phyloP scores from a whole-genome alignment of 2,329 filamentous ascomycete genomes.

The Metarhizium guizhouense region DNA sequence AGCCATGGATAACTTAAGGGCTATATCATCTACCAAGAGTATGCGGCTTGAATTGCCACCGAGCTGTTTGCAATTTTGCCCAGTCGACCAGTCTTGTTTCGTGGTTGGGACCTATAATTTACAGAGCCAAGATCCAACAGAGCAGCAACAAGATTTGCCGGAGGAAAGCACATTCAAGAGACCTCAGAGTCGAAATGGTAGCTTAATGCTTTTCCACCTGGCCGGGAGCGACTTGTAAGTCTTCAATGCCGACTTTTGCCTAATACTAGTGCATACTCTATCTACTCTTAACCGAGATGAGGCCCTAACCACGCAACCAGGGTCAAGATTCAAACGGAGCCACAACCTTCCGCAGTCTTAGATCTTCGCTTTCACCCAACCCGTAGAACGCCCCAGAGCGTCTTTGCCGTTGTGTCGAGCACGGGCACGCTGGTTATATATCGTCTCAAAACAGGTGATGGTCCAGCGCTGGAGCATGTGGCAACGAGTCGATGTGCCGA shows the following conservation, averaged over 20 bases:
- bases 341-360: constrained; percentile 65
- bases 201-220: constrained; percentile 58
- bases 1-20: constrained; percentile 13
- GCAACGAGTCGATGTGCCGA: constrained; percentile 35
- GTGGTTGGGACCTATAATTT: constrained; percentile 81
- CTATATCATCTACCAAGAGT: constrained; percentile 35
- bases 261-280: neutral
- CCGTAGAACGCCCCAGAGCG: constrained; percentile 26
- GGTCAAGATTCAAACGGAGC: constrained; percentile 42
- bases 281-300: neutral
- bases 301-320: constrained; percentile 1
- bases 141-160: constrained; percentile 10
- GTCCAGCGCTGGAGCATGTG: constrained; percentile 28
- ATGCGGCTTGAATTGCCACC: constrained; percentile 58
- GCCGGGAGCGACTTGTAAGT: constrained; percentile 47
- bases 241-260: too few relatives aligned
- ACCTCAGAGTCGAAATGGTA: constrained; percentile 61
- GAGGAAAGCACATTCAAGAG: constrained; percentile 17
- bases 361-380: constrained; percentile 71
- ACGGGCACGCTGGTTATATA: constrained; percentile 63
- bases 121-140: constrained; percentile 32
- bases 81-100: constrained; percentile 52
- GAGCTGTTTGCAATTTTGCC: constrained; percentile 70
- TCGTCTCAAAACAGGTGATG: constrained; percentile 33
- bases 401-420: constrained; percentile 70